Percentiles rank a stretch among this genome's conserved stretches.
These are phyloP conservation scores for Panicum miliaceum DNA, from an alignment of 176 grass and related monocot species.

Conservation along the genomic window DNA sequence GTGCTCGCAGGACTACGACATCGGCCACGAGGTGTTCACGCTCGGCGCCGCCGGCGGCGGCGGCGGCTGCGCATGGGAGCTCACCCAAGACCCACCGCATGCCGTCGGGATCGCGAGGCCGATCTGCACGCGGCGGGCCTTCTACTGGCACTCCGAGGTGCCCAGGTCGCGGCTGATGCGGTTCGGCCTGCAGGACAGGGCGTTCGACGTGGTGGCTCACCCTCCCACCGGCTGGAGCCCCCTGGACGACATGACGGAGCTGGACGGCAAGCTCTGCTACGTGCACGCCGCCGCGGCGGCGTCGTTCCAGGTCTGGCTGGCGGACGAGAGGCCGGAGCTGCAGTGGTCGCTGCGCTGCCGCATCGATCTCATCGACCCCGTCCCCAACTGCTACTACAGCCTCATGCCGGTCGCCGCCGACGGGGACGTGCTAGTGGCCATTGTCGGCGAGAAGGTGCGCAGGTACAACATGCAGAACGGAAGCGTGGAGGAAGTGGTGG, in stretches of 20 bases:
- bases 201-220: background rate
- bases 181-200: background rate
- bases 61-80: background rate
- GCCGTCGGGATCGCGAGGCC: background rate
- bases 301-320: constrained; percentile 6
- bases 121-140: background rate
- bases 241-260: background rate
- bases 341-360: background rate
- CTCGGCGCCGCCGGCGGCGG: too few species aligned
- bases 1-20: too few species aligned
- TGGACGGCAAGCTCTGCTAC: constrained; percentile 1
- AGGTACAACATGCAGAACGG: too few species aligned
- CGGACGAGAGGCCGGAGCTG: background rate
- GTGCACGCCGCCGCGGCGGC: background rate
- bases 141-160: background rate
- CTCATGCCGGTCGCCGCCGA: background rate
- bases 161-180: background rate
- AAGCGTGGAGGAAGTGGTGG: too few species aligned
- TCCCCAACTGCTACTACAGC: background rate
- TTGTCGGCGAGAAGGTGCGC: too few species aligned
- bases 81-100: background rate
- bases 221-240: background rate
- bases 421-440: background rate
- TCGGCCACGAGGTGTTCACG: background rate
- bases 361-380: background rate